A percentile compares a stretch with the other conserved stretches of the same genome.
Conservation (phyloP, 2,329 filamentous ascomycete species). For the Paraconiothyrium brasiliense region DNA sequence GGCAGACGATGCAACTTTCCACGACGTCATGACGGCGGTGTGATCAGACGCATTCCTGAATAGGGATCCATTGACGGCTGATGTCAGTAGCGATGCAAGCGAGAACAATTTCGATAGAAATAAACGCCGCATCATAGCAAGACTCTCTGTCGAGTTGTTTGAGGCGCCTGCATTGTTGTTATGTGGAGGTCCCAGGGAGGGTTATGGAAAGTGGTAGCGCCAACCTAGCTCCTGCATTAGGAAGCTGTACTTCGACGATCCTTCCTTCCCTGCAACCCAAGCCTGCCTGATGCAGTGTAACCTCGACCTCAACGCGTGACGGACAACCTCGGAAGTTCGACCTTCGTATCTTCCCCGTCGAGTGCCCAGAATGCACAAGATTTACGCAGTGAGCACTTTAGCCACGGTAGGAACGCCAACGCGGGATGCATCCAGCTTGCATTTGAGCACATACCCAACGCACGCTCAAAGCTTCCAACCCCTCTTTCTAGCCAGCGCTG, state of each 20-base stretch:
- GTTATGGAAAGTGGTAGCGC: not conserved
- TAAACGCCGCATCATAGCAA: not conserved
- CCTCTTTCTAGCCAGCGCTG: constrained; percentile 48
- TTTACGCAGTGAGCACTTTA: not conserved
- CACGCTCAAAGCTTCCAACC: constrained; percentile 55
- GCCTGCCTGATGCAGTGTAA: constrained; percentile 20
- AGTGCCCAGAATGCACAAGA: not conserved
- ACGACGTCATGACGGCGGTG: constrained; percentile 25
- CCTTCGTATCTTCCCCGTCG: not conserved
- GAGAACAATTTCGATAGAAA: not conserved
- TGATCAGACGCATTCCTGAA: constrained; percentile 21
- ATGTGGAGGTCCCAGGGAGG: not conserved
- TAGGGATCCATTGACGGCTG: constrained; percentile 2
- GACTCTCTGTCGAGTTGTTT: not conserved
- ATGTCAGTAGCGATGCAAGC: constrained; percentile 14
- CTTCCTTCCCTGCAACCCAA: constrained; percentile 2
- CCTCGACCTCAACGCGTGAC: constrained; percentile 16
- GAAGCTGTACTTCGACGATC: constrained; percentile 10
- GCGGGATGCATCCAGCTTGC: not conserved
- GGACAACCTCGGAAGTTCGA: not conserved
- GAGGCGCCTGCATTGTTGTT: not conserved
- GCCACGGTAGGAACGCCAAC: not conserved
- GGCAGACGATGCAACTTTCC: constrained; percentile 33
- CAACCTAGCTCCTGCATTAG: not conserved
- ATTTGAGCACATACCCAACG: not conserved